These are phyloP conservation scores for Trichoderma sp. DNA, from an alignment of 2,329 filamentous ascomycete genomes.

Conservation along the genomic window DNA sequence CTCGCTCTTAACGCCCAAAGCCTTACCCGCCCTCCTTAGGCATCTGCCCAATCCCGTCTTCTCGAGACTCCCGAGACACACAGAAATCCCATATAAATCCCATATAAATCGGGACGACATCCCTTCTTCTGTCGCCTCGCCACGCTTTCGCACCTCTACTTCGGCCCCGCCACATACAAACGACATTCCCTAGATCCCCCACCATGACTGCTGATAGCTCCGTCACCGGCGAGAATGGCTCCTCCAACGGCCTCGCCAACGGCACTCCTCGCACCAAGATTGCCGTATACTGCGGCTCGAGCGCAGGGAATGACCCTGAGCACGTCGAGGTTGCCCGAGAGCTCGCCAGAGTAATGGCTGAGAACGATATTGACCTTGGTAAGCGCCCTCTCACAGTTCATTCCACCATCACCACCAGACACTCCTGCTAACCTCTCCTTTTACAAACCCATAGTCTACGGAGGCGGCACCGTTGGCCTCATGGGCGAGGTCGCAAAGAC, in stretches of 20 bases:
- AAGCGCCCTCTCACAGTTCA: no score
- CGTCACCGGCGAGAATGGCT: slow-evolving; percentile 26
- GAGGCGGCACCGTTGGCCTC: slow-evolving; percentile 87
- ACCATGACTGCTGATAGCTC: slow-evolving; percentile 32
- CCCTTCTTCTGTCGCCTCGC: background rate
- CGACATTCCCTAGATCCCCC: background rate
- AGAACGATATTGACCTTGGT: slow-evolving; percentile 73
- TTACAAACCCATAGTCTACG: slow-evolving; percentile 64
- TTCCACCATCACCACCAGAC: no score
- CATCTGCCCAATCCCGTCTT: background rate
- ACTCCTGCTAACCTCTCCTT: background rate
- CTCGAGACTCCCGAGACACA: background rate
- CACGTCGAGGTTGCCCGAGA: slow-evolving; percentile 76
- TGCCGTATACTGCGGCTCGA: slow-evolving; percentile 93
- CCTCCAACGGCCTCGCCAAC: slow-evolving; percentile 14
- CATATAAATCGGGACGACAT: background rate
- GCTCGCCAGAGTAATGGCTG: slow-evolving; percentile 71
- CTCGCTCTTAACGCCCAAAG: background rate
- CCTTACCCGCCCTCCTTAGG: background rate
- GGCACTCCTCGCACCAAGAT: slow-evolving; percentile 58
- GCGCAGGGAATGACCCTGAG: slow-evolving; percentile 65
- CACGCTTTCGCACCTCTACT: background rate
- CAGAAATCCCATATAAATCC: background rate
- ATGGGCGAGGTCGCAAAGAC: slow-evolving; percentile 94
- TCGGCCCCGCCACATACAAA: background rate